phyloP scores from a whole-genome alignment of 2,329 filamentous ascomycete species.

The Monosporascus sp. region DNA sequence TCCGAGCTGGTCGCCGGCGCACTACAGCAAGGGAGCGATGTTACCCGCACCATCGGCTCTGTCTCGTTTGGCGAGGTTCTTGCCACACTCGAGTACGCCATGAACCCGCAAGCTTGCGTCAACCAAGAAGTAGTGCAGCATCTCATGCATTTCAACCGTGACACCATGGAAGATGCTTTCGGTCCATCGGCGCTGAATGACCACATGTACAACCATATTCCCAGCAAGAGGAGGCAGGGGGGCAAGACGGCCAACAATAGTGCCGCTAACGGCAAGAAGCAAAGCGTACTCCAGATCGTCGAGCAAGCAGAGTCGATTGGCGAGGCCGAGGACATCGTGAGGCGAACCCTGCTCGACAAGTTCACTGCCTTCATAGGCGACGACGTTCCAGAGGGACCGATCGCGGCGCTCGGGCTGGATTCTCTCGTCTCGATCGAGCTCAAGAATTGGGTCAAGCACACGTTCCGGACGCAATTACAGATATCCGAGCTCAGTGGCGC shows the following conservation, averaged over 20 bases:
- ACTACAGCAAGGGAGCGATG: constrained; percentile 4
- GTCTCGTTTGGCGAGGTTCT: constrained; percentile 11
- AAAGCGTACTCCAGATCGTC: too few species aligned
- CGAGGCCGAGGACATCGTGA: constrained; percentile 9
- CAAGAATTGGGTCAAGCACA: constrained; percentile 11
- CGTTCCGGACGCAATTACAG: constrained; percentile 10
- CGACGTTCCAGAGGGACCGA: constrained; percentile 5
- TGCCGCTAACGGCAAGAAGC: too few species aligned
- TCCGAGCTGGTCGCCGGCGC: constrained; percentile 2
- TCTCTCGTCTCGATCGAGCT: constrained; percentile 13
- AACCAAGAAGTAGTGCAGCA: constrained; percentile 4
- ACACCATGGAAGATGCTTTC: constrained; percentile 9
- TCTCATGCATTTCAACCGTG: constrained; percentile 12
- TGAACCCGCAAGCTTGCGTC: constrained; percentile 5
- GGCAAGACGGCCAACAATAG: neutral
- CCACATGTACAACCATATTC: constrained; percentile 10
- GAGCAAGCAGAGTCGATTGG: constrained; percentile 4
- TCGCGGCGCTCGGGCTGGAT: constrained; percentile 7
- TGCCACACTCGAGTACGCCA: constrained; percentile 10
- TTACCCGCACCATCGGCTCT: constrained; percentile 5
- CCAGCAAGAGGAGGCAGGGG: constrained; percentile 1
- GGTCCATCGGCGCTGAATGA: constrained; percentile 5
- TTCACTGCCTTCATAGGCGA: constrained; percentile 7
- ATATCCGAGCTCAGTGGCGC: constrained; percentile 12
- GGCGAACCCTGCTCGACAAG: constrained; percentile 5